Percentiles rank a stretch among this genome's conserved stretches.
These are phyloP conservation scores for Ajuga chamaepitys DNA, from an alignment of 257 asterid species.

Conservation along the genomic window DNA sequence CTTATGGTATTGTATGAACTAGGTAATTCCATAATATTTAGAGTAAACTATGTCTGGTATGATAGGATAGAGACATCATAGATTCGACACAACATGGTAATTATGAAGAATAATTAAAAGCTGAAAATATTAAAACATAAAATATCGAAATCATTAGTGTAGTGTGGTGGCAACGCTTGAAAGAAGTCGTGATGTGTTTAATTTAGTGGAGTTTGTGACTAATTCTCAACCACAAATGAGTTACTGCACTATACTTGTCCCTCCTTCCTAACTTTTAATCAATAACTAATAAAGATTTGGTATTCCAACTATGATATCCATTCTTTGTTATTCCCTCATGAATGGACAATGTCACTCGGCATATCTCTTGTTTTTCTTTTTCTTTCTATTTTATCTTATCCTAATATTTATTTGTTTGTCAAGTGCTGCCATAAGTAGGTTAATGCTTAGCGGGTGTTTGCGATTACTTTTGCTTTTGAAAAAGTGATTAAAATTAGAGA, in stretches of 20 bases:
- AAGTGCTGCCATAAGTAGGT: too few relatives aligned
- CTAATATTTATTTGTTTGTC: too few relatives aligned
- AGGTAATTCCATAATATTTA: background rate
- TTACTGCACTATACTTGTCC: background rate
- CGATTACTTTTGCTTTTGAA: too few relatives aligned
- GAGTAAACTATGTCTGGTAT: background rate
- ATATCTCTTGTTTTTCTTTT: background rate
- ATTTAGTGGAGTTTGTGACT: background rate
- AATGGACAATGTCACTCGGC: slow-evolving; percentile 26
- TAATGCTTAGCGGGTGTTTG: too few relatives aligned
- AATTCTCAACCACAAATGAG: background rate
- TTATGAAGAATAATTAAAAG: background rate
- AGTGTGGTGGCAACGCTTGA: background rate
- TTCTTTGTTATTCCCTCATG: slow-evolving; percentile 9
- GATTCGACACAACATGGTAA: background rate
- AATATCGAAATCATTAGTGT: too few relatives aligned
- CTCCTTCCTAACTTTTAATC: background rate
- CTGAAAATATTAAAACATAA: too few relatives aligned
- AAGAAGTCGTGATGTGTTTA: background rate
- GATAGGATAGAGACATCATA: background rate
- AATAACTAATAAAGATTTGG: background rate
- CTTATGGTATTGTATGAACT: background rate
- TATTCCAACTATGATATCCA: slow-evolving; percentile 11
- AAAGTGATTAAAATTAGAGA: too few relatives aligned
- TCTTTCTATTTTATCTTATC: background rate